Evolutionary conservation across 1,284 basidiomycete species (phyloP), one percentile per base, ranked within the genome.

Genomic region (Hortiboletus rubellus): DNA sequence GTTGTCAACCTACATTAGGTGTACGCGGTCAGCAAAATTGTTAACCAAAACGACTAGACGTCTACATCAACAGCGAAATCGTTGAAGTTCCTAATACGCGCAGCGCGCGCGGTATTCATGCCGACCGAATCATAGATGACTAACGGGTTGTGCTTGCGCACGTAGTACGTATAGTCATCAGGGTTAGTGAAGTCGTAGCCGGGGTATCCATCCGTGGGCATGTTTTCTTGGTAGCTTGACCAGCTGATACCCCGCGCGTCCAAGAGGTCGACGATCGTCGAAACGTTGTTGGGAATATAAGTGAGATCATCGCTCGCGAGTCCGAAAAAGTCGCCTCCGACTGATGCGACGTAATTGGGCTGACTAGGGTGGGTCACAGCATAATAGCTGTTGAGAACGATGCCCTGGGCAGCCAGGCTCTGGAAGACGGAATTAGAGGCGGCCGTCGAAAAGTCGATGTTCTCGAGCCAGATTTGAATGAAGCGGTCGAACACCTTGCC

Each of bases 11-110:
- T 70, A 15, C 14, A 36, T 62, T 31, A 34, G 12, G 12, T 11
- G 14, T 9, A 40, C 15, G 41, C 7, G 36, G 31, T 54, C 31
- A 58, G 40, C 9, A 38, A 55, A 22, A 33, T 15, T 9, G 34
- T 4, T 5, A 17, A 44, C 6, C 31, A 18, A 45, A 38, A 47
- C 42, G 17, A 52, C 34, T n/a, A 34, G 27, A 38, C 31, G 30
- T 60, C 48, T 76, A 83, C 71, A 61, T 87, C 85, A 46, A 73
- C 66, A 7, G 80, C 77, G 58, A 85, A 82, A 67, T 85, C 77
- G 57, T 85, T 86, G 68, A 87, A 88, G 72, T 86, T 89, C 50
- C 86, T 79, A 54, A 84, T 79, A n/a, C 80, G 77, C 10, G 71
- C 60, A 7, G 77, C 74, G 34, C 85, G 81, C 0, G 71, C 63